A percentile compares a stretch with the other conserved stretches of the same genome.
Evolutionary conservation across 805 yeast genomes (phyloP).

Genomic region (Nakazawaea ishiwadae): DNA sequence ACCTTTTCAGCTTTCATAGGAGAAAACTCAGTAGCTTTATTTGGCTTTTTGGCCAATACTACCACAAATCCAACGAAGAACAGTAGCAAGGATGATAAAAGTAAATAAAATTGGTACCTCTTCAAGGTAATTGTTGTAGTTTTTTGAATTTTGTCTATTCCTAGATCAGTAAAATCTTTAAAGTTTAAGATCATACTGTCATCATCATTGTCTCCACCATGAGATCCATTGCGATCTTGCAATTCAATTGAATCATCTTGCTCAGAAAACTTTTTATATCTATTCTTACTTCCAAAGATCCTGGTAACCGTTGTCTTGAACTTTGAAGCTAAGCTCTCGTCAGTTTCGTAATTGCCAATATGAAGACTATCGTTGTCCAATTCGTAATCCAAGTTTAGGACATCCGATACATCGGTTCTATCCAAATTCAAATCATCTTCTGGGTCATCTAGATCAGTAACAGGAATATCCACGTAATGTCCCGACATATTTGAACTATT

Average conservation of each 20-base stretch:
- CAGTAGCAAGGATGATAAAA: neutral
- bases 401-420: constrained; percentile 17
- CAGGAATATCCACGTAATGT: constrained; percentile 48
- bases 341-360: constrained; percentile 12
- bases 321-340: constrained; percentile 1
- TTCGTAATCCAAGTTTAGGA: constrained; percentile 13
- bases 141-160: constrained; percentile 2
- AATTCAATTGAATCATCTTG: constrained; percentile 24
- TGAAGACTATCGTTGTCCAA: constrained; percentile 16
- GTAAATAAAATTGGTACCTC: constrained; percentile 11
- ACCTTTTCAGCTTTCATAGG: constrained; percentile 15
- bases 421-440: constrained; percentile 29
- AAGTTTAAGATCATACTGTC: neutral
- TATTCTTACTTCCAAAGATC: constrained; percentile 1
- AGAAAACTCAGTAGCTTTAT: constrained; percentile 2
- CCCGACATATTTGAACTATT: constrained; percentile 1
- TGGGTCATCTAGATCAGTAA: constrained; percentile 45
- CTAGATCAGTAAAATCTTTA: constrained; percentile 9
- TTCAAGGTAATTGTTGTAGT: constrained; percentile 9
- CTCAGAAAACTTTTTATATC: neutral
- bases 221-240: constrained; percentile 21
- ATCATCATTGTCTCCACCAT: constrained; percentile 14
- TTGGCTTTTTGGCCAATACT: constrained; percentile 7
- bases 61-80: constrained; percentile 9
- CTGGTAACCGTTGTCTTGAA: neutral